These are phyloP conservation scores for Trypanosomatidae sp. DNA, from an alignment of 208 protist species.

Conservation along the genomic window DNA sequence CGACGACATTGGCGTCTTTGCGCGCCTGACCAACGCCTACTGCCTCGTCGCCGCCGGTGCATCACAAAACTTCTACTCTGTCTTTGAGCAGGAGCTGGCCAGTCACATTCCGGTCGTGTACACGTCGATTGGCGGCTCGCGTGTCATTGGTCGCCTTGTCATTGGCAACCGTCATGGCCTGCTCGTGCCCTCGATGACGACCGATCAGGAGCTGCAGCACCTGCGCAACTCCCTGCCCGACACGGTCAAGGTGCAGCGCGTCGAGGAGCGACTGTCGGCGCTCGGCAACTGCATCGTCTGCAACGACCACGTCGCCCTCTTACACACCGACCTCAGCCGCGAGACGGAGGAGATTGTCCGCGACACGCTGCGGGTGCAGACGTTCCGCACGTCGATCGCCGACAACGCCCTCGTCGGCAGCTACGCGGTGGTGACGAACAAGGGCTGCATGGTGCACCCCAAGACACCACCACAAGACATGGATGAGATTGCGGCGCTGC, in stretches of 20 bases:
- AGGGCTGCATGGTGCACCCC: slow-evolving; percentile 96
- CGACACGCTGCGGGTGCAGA: slow-evolving; percentile 97
- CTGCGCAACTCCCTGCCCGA: slow-evolving; percentile 99
- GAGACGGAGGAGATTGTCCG: slow-evolving; percentile 99
- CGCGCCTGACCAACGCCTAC: slow-evolving; percentile 98
- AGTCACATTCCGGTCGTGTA: slow-evolving; percentile 98
- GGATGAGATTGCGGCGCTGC: slow-evolving; percentile 97
- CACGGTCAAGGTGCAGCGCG: slow-evolving; percentile 91
- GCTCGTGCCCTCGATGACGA: slow-evolving; percentile 96
- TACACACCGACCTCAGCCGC: slow-evolving; percentile 98
- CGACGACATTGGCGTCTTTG: slow-evolving; percentile 99
- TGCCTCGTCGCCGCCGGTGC: slow-evolving; percentile 95
- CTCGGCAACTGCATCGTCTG: slow-evolving; percentile 98
- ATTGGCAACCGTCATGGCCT: slow-evolving; percentile 98
- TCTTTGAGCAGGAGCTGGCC: slow-evolving; percentile 97
- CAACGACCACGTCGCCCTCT: slow-evolving; percentile 99
- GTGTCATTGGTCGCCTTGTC: slow-evolving; percentile 96
- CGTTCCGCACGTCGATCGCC: slow-evolving; percentile 97
- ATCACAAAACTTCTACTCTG: slow-evolving; percentile 97
- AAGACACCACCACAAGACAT: slow-evolving; percentile 96
- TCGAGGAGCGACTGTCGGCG: slow-evolving; percentile 98
- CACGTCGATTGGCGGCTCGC: slow-evolving; percentile 92
- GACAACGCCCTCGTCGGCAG: slow-evolving; percentile 97
- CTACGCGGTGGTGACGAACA: slow-evolving; percentile 97
- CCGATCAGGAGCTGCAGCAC: slow-evolving; percentile 99